Evolutionary conservation across 1,284 basidiomycete genomes (phyloP).

Genomic region (Cutaneotrichosporon dermatis): DNA sequence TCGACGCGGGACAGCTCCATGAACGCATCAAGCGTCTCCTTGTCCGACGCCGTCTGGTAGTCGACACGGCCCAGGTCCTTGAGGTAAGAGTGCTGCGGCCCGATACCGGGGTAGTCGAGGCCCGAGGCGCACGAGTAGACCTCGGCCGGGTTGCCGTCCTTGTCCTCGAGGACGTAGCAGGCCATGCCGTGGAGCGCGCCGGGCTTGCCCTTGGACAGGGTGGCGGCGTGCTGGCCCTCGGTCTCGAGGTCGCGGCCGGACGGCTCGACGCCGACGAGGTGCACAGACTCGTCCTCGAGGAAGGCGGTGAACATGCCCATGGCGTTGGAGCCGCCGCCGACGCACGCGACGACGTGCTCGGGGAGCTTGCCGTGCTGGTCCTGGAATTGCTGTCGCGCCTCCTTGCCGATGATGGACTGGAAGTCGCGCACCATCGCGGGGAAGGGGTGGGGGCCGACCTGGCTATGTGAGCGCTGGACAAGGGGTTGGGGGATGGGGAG

Average conservation of each 20-base stretch:
- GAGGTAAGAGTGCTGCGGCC: constrained; percentile 94
- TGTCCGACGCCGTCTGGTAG: constrained; percentile 87
- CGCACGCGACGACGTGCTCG: constrained; percentile 91
- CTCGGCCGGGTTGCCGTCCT: constrained; percentile 86
- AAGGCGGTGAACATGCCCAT: constrained; percentile 97
- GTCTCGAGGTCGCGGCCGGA: constrained; percentile 89
- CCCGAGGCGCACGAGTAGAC: constrained; percentile 83
- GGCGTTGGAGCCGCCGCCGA: constrained; percentile 95
- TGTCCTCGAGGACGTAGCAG: constrained; percentile 88
- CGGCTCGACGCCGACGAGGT: constrained; percentile 86
- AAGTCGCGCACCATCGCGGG: constrained; percentile 87
- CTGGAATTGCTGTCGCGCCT: constrained; percentile 85
- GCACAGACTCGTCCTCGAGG: constrained; percentile 74
- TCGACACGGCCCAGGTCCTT: constrained; percentile 91
- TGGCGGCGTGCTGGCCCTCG: constrained; percentile 84
- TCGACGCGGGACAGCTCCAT: constrained; percentile 83
- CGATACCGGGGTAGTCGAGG: constrained; percentile 44
- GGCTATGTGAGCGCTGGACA: not conserved
- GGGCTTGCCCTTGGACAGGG: constrained; percentile 79
- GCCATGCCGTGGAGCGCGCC: constrained; percentile 91
- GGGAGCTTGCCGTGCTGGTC: constrained; percentile 77
- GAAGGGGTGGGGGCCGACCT: constrained; percentile 5
- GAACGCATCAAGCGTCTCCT: constrained; percentile 89
- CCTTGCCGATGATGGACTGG: constrained; percentile 89
- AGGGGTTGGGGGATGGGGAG: too few species aligned